Evolutionary conservation across 106 monocot species (phyloP).

Genomic region (Allium fistulosum): DNA sequence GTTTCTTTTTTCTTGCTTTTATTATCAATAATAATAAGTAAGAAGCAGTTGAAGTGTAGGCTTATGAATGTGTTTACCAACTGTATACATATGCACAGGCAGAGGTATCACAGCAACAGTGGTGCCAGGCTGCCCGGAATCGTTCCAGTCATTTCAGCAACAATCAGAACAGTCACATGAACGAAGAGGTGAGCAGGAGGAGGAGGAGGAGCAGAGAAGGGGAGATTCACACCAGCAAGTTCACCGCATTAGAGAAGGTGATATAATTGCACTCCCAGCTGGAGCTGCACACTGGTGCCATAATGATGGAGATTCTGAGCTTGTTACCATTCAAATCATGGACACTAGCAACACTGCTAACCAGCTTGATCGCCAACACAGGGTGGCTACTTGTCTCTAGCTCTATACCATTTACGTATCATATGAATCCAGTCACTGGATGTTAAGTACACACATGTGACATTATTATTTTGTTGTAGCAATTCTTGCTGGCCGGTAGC

Average conservation of each 20-base stretch:
- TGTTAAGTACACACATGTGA: background rate
- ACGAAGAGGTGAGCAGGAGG: background rate
- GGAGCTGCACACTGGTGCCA: slow-evolving; percentile 21
- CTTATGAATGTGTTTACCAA: no score
- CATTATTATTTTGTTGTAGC: slow-evolving; percentile 13
- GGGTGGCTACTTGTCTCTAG: background rate
- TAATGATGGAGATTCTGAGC: slow-evolving; percentile 17
- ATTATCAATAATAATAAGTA: no score
- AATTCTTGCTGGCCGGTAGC: slow-evolving; percentile 35
- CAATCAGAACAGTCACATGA: background rate
- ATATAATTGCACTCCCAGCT: slow-evolving; percentile 15
- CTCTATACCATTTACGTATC: no score
- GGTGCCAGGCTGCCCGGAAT: slow-evolving; percentile 30
- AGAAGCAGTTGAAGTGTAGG: no score
- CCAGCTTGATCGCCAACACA: slow-evolving; percentile 20
- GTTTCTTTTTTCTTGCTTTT: no score
- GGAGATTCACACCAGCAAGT: slow-evolving; percentile 16
- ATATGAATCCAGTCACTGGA: no score
- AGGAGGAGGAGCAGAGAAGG: background rate
- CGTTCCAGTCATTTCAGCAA: slow-evolving; percentile 12
- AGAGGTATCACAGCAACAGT: slow-evolving; percentile 6
- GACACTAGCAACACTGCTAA: slow-evolving; percentile 20
- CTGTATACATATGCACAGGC: background rate
- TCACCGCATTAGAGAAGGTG: slow-evolving; percentile 14
- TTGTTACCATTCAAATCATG: slow-evolving; percentile 11